Base-by-base conservation (phyloP, 1,284 basidiomycete species). In the Meira nashicola region DNA sequence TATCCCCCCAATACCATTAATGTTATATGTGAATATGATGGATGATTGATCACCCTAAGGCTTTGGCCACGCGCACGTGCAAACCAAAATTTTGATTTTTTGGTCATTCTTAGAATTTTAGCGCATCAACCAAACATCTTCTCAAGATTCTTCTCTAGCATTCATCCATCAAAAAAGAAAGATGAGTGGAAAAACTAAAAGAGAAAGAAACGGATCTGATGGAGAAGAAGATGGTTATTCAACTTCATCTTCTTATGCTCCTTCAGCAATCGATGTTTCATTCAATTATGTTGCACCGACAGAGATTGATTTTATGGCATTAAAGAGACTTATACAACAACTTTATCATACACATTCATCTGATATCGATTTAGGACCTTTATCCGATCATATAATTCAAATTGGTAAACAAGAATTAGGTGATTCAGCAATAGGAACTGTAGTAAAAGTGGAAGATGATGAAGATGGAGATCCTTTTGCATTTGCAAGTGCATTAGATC, bases 401-500 rank as follows among this genome's bases (percentile, higher is more conserved):
- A 5, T n/a, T n/a, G 46, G 46, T 5, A 59, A 60, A 0, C 68
- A 65, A 7, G 60, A 61, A 4, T 43, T 44, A 2, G 47, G 21
- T 5, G 25, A 50, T 19, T 47, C 63, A 39, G 68, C 70, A 10
- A 51, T 76, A 8, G 75, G 75, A 14, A 74, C 73, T 15, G 64
- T 73, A 12, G 66, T 77, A 58, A 77, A 77, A 60, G 66, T 76
- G 9, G 67, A 67, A 38, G 69, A 70, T 9, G 73, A 76, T 44
- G 70, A 77, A 54, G 67, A 73, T 28, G 66, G 65, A 48, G 75
- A 76, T 47, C 75, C 75, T 0, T 77, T 73, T 52, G 72, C 73
- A 1, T 70, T 77, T 37, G 64, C 74, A n/a, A 70, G 66, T n/a
- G 67, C 65, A 1, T 56, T 73, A 53, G 43, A 59, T 17, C 55